Evolutionary conservation across 768 basidiomycete genomes (phyloP).

Genomic region (Amylocystis lapponica): DNA sequence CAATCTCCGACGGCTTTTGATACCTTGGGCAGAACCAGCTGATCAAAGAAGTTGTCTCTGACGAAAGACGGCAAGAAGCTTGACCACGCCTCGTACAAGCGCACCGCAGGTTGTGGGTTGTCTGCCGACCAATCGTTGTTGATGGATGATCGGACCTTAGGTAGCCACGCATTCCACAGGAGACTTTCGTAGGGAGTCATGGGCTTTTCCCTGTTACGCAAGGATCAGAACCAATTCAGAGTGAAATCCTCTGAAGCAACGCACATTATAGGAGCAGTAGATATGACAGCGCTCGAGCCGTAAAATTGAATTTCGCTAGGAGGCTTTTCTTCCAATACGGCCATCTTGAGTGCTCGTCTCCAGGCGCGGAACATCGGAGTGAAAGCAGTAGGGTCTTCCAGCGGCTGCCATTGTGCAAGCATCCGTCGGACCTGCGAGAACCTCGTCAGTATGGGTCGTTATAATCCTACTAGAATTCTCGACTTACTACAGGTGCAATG

Average conservation of each 20-base stretch:
- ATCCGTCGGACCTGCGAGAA: conserved; percentile 54
- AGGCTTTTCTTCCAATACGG: conserved; percentile 36
- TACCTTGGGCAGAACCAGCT: conserved; percentile 92
- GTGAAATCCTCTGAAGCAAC: conserved; percentile 22
- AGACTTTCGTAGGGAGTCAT: conserved; percentile 97
- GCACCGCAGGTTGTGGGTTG: conserved; percentile 68
- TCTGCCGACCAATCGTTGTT: conserved; percentile 92
- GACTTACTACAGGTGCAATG: conserved; percentile 66
- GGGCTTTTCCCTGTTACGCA: conserved; percentile 39
- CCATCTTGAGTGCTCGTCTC: conserved; percentile 63
- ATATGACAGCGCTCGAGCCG: conserved; percentile 37
- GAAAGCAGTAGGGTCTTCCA: conserved; percentile 66
- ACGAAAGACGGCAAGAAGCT: conserved; percentile 86
- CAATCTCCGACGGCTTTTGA: conserved; percentile 80
- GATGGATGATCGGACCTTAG: conserved; percentile 86
- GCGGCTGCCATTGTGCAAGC: conserved; percentile 76
- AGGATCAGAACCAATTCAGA: conserved; percentile 3
- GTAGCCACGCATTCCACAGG: conserved; percentile 93
- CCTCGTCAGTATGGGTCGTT: background rate
- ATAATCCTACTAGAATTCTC: background rate
- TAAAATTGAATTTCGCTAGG: conserved; percentile 50
- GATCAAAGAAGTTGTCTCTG: conserved; percentile 91
- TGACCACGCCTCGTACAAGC: conserved; percentile 85
- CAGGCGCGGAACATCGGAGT: conserved; percentile 63
- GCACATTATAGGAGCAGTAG: conserved; percentile 31